Evolutionary conservation across 1,139 yeast genomes (phyloP).

Genomic region (Yamadazyma kanchanaburiensis): DNA sequence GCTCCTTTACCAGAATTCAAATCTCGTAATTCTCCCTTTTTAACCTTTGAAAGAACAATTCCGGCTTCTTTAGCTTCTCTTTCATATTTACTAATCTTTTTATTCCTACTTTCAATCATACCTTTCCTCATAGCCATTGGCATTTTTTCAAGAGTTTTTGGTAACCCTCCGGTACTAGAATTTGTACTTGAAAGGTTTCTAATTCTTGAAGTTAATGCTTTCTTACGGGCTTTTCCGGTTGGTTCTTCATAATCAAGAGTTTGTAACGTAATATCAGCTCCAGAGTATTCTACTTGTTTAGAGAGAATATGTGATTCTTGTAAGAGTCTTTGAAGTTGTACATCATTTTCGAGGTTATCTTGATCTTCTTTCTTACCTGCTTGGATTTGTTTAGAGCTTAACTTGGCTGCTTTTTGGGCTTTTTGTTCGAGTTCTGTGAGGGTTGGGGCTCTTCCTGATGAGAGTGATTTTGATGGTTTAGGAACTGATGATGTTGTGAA

Average conservation of each 20-base stretch:
- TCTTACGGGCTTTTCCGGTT: constrained; percentile 74
- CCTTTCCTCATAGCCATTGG: constrained; percentile 90
- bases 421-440: constrained; percentile 30
- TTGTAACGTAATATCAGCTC: constrained; percentile 72
- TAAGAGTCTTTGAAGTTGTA: constrained; percentile 77
- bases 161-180: constrained; percentile 37
- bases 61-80: constrained; percentile 87
- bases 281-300: constrained; percentile 54
- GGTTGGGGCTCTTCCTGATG: constrained; percentile 43
- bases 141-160: constrained; percentile 63
- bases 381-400: constrained; percentile 25
- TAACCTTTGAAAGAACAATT: constrained; percentile 64
- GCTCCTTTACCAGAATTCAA: constrained; percentile 54
- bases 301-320: constrained; percentile 84
- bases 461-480: constrained; percentile 29
- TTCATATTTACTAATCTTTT: constrained; percentile 57
- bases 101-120: constrained; percentile 57
- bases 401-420: constrained; percentile 17
- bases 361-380: constrained; percentile 33
- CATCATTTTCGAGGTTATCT: constrained; percentile 69
- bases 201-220: constrained; percentile 70
- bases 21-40: constrained; percentile 61
- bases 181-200: constrained; percentile 51
- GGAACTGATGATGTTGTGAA: background rate
- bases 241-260: constrained; percentile 69